Conservation (phyloP, 108 stramenopile species). For the Nitzschia putrida region DNA sequence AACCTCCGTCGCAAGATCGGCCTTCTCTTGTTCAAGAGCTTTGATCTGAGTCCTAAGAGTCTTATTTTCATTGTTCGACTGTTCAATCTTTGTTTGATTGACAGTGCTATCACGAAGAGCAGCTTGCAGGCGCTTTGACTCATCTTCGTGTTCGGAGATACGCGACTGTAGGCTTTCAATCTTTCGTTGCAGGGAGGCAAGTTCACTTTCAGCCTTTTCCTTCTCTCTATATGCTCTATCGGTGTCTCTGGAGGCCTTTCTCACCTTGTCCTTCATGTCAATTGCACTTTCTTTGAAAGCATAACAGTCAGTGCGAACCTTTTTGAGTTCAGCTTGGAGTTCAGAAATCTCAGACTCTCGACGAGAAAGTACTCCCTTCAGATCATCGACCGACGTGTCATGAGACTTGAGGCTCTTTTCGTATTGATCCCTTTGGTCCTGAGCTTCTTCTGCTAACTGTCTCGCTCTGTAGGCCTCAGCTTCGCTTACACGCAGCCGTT, state of each 20-base stretch:
- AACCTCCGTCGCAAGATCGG: not conserved
- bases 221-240: slow-evolving; percentile 25
- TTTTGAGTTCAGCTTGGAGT: slow-evolving; percentile 23
- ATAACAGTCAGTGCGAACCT: slow-evolving; percentile 30
- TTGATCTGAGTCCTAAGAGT: slow-evolving; percentile 40
- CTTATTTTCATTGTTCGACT: slow-evolving; percentile 21
- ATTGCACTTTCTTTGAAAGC: slow-evolving; percentile 31
- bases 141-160: slow-evolving; percentile 1
- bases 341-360: slow-evolving; percentile 18
- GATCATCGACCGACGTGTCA: slow-evolving; percentile 17
- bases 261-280: slow-evolving; percentile 36
- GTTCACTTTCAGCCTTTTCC: slow-evolving; percentile 15
- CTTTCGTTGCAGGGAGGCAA: slow-evolving; percentile 23
- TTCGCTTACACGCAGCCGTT: slow-evolving; percentile 53
- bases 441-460: slow-evolving; percentile 57
- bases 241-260: slow-evolving; percentile 24
- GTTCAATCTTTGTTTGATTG: slow-evolving; percentile 32
- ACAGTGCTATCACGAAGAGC: slow-evolving; percentile 26
- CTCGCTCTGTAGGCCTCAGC: slow-evolving; percentile 59
- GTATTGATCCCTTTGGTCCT: slow-evolving; percentile 40
- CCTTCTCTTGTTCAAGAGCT: not conserved
- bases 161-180: slow-evolving; percentile 22
- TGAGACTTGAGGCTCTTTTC: slow-evolving; percentile 39
- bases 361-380: slow-evolving; percentile 5
- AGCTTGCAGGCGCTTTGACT: slow-evolving; percentile 5